phyloP scores from a whole-genome alignment of 768 basidiomycete species.

The Leccinellum albellum region DNA sequence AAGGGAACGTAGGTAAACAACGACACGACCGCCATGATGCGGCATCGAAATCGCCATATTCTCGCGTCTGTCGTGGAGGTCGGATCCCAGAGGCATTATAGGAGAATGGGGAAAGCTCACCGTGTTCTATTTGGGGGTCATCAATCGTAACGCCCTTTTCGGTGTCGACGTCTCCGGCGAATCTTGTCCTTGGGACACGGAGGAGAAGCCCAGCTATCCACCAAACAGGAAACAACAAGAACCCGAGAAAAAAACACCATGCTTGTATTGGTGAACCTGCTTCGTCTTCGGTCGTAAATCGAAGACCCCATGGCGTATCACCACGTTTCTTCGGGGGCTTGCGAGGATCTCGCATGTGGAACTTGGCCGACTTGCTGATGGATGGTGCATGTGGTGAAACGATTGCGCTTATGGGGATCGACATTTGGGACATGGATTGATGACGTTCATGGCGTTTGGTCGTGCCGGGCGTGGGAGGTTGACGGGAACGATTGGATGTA shows the following conservation, averaged over 20 bases:
- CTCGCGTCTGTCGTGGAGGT: constrained; percentile 51
- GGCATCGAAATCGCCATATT: constrained; percentile 73
- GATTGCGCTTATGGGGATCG: constrained; percentile 77
- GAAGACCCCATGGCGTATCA: constrained; percentile 60
- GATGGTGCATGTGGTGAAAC: constrained; percentile 79
- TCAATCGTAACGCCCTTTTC: constrained; percentile 74
- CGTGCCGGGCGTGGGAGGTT: constrained; percentile 22
- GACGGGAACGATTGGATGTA: constrained; percentile 34
- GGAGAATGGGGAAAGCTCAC: constrained; percentile 38
- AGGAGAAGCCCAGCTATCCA: constrained; percentile 58
- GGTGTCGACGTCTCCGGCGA: constrained; percentile 48
- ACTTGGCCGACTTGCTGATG: constrained; percentile 51
- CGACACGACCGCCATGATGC: constrained; percentile 64
- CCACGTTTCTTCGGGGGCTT: constrained; percentile 53
- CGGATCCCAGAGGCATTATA: not conserved
- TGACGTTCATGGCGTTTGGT: constrained; percentile 34
- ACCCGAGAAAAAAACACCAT: constrained; percentile 77
- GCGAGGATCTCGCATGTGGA: constrained; percentile 79
- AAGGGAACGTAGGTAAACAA: constrained; percentile 77
- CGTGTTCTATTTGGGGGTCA: constrained; percentile 76
- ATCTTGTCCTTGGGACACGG: constrained; percentile 58
- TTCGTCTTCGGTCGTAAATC: constrained; percentile 52
- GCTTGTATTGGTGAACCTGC: constrained; percentile 56
- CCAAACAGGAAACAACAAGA: constrained; percentile 56
- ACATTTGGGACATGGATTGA: constrained; percentile 62